These are phyloP conservation scores for Penicillium salamii DNA, from an alignment of 495 filamentous ascomycete species.

Conservation along the genomic window DNA sequence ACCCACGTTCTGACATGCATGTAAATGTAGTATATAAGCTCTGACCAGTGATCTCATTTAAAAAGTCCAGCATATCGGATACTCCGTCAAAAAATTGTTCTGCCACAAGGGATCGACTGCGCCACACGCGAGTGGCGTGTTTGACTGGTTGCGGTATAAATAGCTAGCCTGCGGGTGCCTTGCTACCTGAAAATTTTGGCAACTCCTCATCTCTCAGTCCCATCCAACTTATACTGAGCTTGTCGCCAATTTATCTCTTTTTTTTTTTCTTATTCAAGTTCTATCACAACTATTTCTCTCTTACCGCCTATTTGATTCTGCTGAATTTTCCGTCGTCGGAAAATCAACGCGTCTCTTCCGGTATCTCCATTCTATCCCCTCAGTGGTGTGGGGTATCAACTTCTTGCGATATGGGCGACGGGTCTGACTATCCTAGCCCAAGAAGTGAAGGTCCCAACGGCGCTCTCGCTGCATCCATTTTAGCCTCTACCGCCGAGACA, in stretches of 20 bases:
- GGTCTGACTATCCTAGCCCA: slow-evolving; percentile 51
- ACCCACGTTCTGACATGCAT: slow-evolving; percentile 8
- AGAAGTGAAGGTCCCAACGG: slow-evolving; percentile 47
- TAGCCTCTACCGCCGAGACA: slow-evolving; percentile 39
- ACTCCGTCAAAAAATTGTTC: slow-evolving; percentile 9
- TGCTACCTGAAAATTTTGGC: slow-evolving; percentile 38
- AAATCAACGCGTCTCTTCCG: slow-evolving; percentile 22
- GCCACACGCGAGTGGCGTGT: slow-evolving; percentile 15
- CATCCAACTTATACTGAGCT: background rate
- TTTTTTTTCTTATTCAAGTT: background rate
- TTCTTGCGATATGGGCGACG: slow-evolving; percentile 45
- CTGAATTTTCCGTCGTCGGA: slow-evolving; percentile 5
- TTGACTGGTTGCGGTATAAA: slow-evolving; percentile 11
- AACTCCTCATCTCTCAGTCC: slow-evolving; percentile 16
- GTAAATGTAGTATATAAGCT: slow-evolving; percentile 13
- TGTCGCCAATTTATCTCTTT: slow-evolving; percentile 13
- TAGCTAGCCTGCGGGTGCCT: slow-evolving; percentile 17
- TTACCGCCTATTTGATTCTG: background rate
- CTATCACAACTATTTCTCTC: background rate
- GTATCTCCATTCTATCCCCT: slow-evolving; percentile 27
- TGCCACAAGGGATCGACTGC: background rate
- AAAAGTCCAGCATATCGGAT: slow-evolving; percentile 8
- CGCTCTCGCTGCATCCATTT: slow-evolving; percentile 34
- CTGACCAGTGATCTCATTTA: slow-evolving; percentile 2
- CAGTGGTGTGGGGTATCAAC: slow-evolving; percentile 34